Base-by-base conservation (phyloP, 2,329 filamentous ascomycete genomes). In the Colletotrichum eremochloae region DNA sequence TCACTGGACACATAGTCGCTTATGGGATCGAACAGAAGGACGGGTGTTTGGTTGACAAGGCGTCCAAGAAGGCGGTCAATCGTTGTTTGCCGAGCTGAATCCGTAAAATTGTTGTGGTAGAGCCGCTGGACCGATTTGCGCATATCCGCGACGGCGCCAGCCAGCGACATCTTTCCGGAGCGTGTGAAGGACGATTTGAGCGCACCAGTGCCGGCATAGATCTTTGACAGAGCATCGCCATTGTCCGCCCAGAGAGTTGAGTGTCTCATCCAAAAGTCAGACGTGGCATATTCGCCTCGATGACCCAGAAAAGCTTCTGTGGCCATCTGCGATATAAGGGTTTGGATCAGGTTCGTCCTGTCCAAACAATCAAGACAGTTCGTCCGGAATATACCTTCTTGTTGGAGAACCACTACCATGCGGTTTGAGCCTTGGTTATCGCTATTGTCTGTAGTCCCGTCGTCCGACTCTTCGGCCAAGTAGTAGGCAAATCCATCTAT, bases 341-440 rank as follows among this genome's bases (percentile, higher is more conserved):
- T 97, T 82, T 99, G 96, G 38, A 99, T 94, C 38, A 98, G 86
- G 79, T 99, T 99, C 9, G 96, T 99, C 71, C 96, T 91, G 80
- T 99, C 96, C 55, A 99, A 85, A 80, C 96, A 99, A 81, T 99
- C 96, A 36, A 99, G 86, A 80, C 96, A 99, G 78, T 99, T 99
- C 5, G 95, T 97, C 74, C 96, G 89, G 81, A 98, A 98, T 7
- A 97, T 90, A n/a, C 96, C 96, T 79, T 97, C 94, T 82, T 99
- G 96, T 79, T 97, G 94, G 63, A 98, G 84, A 31, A 97, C 89
- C 2, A 94, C 90, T 9, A 93, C 88, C 84, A 85, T 85, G 31
- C 88, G 84, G 15, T 77, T 76, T 50, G 76, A 84, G n/a, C 81
- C 81, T 18, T 81, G 78, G 2, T 77, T 79, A 14, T 75, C 73